phyloP scores from a whole-genome alignment of 169 alveolate species.

The Plasmodium gaboni region DNA sequence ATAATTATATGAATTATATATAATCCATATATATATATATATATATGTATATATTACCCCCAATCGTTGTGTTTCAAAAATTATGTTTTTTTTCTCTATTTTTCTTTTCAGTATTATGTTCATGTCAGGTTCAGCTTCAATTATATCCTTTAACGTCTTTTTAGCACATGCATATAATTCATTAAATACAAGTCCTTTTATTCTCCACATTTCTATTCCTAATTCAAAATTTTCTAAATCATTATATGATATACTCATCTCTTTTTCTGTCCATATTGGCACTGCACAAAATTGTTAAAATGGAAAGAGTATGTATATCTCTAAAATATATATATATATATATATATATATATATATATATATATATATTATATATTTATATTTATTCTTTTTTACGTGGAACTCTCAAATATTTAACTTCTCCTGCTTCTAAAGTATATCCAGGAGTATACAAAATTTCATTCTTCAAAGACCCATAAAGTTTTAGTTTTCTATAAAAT shows the following conservation, averaged over 20 bases:
- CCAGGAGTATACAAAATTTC: slow-evolving; percentile 83
- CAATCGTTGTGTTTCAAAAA: slow-evolving; percentile 64
- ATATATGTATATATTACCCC: slow-evolving; percentile 41
- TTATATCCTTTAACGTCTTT: slow-evolving; percentile 84
- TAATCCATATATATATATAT: slow-evolving; percentile 14
- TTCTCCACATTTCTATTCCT: slow-evolving; percentile 87
- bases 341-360: background rate
- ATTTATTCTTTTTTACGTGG: slow-evolving; percentile 76
- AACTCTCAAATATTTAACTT: slow-evolving; percentile 65
- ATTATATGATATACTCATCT: slow-evolving; percentile 84
- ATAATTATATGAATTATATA: too few relatives aligned
- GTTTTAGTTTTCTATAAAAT: slow-evolving; percentile 42
- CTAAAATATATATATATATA: slow-evolving; percentile 6
- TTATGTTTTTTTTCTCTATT: slow-evolving; percentile 69
- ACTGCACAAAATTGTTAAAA: slow-evolving; percentile 32
- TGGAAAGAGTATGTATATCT: background rate
- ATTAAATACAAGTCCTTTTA: slow-evolving; percentile 83
- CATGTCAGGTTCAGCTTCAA: slow-evolving; percentile 85
- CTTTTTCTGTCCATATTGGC: slow-evolving; percentile 85
- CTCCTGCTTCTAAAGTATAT: slow-evolving; percentile 83
- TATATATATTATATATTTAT: background rate
- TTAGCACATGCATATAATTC: slow-evolving; percentile 84
- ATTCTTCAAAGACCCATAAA: slow-evolving; percentile 60
- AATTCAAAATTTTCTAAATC: slow-evolving; percentile 86
- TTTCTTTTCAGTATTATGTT: slow-evolving; percentile 81